Percentiles rank a stretch among this genome's conserved stretches.
Evolutionary conservation across 2,329 filamentous ascomycete species (phyloP).

Genomic region (Cercospora berteroae): DNA sequence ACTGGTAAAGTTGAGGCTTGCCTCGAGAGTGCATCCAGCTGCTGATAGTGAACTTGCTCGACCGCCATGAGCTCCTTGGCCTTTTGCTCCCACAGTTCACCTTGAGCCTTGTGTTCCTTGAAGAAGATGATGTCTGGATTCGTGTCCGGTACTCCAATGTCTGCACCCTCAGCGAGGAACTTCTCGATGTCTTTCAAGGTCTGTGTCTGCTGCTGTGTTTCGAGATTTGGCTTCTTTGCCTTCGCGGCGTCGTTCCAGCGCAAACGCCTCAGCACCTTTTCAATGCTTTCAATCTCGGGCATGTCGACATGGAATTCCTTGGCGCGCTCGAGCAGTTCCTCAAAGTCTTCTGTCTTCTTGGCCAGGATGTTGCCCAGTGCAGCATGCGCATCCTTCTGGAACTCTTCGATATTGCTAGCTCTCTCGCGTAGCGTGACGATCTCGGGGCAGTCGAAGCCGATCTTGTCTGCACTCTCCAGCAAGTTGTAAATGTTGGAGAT

Average conservation of each 20-base stretch:
- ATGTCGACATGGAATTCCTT: slow-evolving; percentile 88
- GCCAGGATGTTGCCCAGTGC: slow-evolving; percentile 66
- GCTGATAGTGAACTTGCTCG: slow-evolving; percentile 87
- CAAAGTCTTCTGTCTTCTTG: slow-evolving; percentile 70
- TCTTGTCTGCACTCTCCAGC: slow-evolving; percentile 75
- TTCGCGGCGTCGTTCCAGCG: slow-evolving; percentile 83
- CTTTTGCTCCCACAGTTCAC: slow-evolving; percentile 87
- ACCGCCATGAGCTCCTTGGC: slow-evolving; percentile 90
- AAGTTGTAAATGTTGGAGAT: slow-evolving; percentile 85
- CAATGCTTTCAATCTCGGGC: slow-evolving; percentile 79
- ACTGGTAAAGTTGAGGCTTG: slow-evolving; percentile 82
- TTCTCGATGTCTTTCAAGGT: slow-evolving; percentile 75
- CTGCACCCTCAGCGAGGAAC: slow-evolving; percentile 72
- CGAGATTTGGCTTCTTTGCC: slow-evolving; percentile 43
- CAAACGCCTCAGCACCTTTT: slow-evolving; percentile 76
- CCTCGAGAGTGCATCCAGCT: slow-evolving; percentile 84
- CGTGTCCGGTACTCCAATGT: slow-evolving; percentile 73
- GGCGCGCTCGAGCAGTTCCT: slow-evolving; percentile 87
- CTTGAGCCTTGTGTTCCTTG: slow-evolving; percentile 71
- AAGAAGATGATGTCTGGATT: slow-evolving; percentile 78
- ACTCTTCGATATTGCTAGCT: slow-evolving; percentile 77
- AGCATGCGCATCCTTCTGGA: slow-evolving; percentile 71
- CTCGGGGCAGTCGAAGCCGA: slow-evolving; percentile 92
- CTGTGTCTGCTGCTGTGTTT: slow-evolving; percentile 53
- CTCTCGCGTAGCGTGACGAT: slow-evolving; percentile 83